Percentiles rank a stretch among this genome's conserved stretches.
phyloP scores from a whole-genome alignment of 495 filamentous ascomycete genomes.

The Pseudomonodictys pantanalensis region DNA sequence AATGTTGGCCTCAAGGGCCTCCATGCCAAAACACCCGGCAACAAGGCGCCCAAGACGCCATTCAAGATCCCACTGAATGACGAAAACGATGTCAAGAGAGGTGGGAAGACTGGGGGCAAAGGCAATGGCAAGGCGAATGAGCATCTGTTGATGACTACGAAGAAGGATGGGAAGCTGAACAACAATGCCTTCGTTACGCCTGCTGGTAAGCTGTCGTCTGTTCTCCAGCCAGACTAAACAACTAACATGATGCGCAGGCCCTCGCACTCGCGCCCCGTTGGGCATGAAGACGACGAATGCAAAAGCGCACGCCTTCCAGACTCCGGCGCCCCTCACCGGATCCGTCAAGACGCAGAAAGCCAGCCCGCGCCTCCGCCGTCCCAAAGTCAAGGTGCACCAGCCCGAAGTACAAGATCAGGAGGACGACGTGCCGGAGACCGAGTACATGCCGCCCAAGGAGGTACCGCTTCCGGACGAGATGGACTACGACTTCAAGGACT shows the following conservation, averaged over 20 bases:
- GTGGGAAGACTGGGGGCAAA: constrained; percentile 61
- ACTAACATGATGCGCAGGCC: constrained; percentile 46
- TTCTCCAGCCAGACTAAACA: not conserved
- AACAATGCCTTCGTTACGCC: constrained; percentile 74
- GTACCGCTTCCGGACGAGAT: constrained; percentile 69
- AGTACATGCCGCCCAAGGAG: constrained; percentile 71
- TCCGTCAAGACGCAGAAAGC: constrained; percentile 48
- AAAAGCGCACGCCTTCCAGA: constrained; percentile 70
- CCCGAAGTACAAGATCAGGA: constrained; percentile 48
- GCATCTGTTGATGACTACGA: constrained; percentile 59
- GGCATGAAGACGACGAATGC: constrained; percentile 96
- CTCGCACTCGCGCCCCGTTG: constrained; percentile 72
- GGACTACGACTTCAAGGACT: constrained; percentile 68
- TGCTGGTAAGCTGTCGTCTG: constrained; percentile 62
- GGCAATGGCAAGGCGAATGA: constrained; percentile 62
- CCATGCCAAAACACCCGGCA: constrained; percentile 75
- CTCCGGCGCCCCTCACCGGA: constrained; percentile 52
- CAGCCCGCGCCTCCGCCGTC: constrained; percentile 50
- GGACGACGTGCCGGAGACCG: constrained; percentile 69
- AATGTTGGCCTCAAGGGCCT: constrained; percentile 63
- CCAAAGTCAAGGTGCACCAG: constrained; percentile 47
- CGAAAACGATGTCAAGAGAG: constrained; percentile 69
- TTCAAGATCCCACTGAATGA: constrained; percentile 81
- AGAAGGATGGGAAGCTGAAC: constrained; percentile 55
- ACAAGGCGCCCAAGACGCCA: constrained; percentile 76